phyloP scores from a whole-genome alignment of 805 yeast species.

The Lachancea cidri region DNA sequence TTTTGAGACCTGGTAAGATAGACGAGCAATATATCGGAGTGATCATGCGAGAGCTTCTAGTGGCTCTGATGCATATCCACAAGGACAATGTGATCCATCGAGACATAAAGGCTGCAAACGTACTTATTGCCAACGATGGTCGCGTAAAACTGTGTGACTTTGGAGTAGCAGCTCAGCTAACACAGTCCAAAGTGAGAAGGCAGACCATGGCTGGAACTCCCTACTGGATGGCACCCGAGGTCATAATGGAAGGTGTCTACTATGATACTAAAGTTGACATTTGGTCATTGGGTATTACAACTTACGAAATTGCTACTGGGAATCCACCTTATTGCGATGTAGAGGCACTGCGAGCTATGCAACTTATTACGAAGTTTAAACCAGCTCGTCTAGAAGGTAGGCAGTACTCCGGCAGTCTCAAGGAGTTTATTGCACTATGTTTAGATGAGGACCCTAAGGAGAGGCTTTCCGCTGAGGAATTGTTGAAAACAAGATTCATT shows the following conservation, averaged over 20 bases:
- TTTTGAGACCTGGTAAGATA: constrained; percentile 78
- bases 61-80: constrained; percentile 79
- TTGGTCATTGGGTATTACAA: constrained; percentile 95
- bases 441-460: constrained; percentile 90
- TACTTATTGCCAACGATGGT: constrained; percentile 83
- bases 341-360: constrained; percentile 93
- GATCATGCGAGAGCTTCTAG: constrained; percentile 73
- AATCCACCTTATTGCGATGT: constrained; percentile 96
- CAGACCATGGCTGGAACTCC: constrained; percentile 96
- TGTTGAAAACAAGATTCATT: constrained; percentile 69
- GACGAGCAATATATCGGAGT: constrained; percentile 82
- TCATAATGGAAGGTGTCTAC: constrained; percentile 81
- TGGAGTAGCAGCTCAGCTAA: constrained; percentile 94
- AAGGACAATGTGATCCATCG: constrained; percentile 89
- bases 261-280: constrained; percentile 92
- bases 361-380: constrained; percentile 82
- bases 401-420: constrained; percentile 66
- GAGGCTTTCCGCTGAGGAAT: constrained; percentile 81
- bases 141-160: constrained; percentile 90
- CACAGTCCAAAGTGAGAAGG: constrained; percentile 68
- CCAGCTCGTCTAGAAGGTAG: constrained; percentile 95
- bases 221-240: constrained; percentile 99
- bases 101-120: constrained; percentile 95
- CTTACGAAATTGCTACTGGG: constrained; percentile 93
- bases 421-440: constrained; percentile 87